Base-by-base conservation (phyloP, 1,284 basidiomycete genomes). In the Boletellus deceptivus region DNA sequence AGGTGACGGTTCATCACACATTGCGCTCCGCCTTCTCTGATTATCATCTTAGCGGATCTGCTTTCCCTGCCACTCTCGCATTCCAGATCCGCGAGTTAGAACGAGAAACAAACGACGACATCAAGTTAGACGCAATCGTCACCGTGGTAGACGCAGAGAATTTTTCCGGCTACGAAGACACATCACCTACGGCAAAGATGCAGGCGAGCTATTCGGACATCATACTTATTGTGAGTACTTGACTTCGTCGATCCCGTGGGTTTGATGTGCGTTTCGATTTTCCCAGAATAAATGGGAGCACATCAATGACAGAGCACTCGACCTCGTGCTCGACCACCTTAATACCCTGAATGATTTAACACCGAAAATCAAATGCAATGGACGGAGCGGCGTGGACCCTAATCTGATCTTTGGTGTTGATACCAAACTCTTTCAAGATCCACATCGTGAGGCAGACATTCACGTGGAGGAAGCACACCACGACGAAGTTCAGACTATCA, bases 201-300 rank as follows among this genome's bases (percentile, higher is more conserved):
- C 92, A 94, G 72, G 90, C 93, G n/a, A 87, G 87, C 62, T 96
- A 94, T 65, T 93, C 91, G 3, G 93, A 96, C 63, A 77, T 93
- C 40, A 84, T 95, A 48, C 74, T 95, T 25, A 80, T 96, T 49
- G 89, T 90, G 54, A 53, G 87, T 71, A 16, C 24, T 18, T n/a
- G 3, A n/a, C 40, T 54, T 35, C 16, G 18, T 46, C 22, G 14
- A 40, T 20, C 36, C 34, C 37, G 13, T 43, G 27, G 36, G 46
- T 53, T 34, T 22, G 22, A 33, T 56, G 37, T 53, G 46, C 25
- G 58, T 43, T 49, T 44, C 1, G 3, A 20, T 31, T 14, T 27
- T 8, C 18, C 27, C 61, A 91, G 82, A 93, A 92, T 62, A 95
- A 96, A 76, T 92, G 87, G 84, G 90, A 94, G 58, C 80, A 87